phyloP scores from a whole-genome alignment of 2,329 filamentous ascomycete genomes.

The Colletotrichum camelliae region DNA sequence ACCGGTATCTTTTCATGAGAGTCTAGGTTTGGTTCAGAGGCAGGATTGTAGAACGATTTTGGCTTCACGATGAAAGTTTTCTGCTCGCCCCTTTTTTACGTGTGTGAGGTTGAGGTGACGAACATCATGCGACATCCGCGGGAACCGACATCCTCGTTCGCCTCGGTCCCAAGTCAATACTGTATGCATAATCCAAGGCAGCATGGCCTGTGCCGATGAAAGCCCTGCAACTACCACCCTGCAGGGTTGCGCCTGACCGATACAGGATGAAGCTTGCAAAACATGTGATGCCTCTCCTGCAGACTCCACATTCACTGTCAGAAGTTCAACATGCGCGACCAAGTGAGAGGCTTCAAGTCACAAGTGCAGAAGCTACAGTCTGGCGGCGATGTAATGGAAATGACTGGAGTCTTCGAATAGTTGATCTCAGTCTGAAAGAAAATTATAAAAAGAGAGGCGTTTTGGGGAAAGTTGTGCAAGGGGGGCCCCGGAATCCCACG shows the following conservation, averaged over 20 bases:
- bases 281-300: neutral
- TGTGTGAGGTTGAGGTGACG: neutral
- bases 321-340: neutral
- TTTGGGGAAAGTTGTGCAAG: neutral
- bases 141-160: neutral
- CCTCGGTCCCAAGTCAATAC: neutral
- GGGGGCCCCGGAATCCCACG: neutral
- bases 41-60: neutral
- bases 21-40: neutral
- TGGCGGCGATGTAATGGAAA: neutral
- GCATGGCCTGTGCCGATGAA: neutral
- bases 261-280: neutral
- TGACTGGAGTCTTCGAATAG: neutral
- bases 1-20: neutral
- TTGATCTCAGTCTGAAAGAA: neutral
- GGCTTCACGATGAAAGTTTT: neutral
- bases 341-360: neutral
- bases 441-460: neutral
- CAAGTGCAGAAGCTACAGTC: neutral
- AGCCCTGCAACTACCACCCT: neutral
- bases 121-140: neutral
- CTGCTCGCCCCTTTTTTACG: neutral
- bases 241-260: neutral
- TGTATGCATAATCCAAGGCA: neutral
- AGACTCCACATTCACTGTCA: neutral